Conservation (phyloP, 2,329 filamentous ascomycete genomes). For the Fusarium marasasianum region DNA sequence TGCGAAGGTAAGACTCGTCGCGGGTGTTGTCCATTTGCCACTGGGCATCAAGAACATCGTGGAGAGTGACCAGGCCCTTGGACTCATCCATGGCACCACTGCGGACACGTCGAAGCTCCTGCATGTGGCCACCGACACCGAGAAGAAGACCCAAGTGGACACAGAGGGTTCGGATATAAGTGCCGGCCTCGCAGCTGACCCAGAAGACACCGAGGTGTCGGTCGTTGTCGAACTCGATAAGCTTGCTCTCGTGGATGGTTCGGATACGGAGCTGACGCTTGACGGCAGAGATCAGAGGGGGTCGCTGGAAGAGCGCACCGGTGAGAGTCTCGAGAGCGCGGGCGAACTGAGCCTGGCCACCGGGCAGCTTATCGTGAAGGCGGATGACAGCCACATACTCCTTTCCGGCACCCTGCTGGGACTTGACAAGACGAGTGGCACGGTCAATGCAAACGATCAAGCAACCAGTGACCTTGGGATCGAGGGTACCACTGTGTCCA, state of each 20-base stretch:
- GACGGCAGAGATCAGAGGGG: slow-evolving; percentile 96
- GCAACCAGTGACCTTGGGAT: slow-evolving; percentile 97
- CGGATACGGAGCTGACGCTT: slow-evolving; percentile 98
- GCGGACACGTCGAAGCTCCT: slow-evolving; percentile 93
- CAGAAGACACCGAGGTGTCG: slow-evolving; percentile 98
- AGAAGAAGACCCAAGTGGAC: slow-evolving; percentile 83
- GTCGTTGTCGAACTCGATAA: slow-evolving; percentile 98
- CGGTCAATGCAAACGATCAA: slow-evolving; percentile 96
- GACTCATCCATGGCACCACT: slow-evolving; percentile 95
- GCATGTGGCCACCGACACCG: slow-evolving; percentile 95
- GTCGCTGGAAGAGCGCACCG: slow-evolving; percentile 90
- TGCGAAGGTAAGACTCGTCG: slow-evolving; percentile 91
- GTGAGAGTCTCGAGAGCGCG: slow-evolving; percentile 95
- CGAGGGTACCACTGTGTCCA: slow-evolving; percentile 96
- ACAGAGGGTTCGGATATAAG: slow-evolving; percentile 98
- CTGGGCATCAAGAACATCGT: slow-evolving; percentile 88
- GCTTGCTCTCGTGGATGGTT: slow-evolving; percentile 96
- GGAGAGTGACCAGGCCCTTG: slow-evolving; percentile 88
- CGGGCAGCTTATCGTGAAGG: slow-evolving; percentile 93
- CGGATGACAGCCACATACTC: slow-evolving; percentile 97
- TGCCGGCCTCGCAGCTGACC: slow-evolving; percentile 97
- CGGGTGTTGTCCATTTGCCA: slow-evolving; percentile 96
- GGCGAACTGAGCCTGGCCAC: slow-evolving; percentile 91
- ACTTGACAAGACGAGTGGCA: slow-evolving; percentile 97
- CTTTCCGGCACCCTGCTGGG: slow-evolving; percentile 98